Base-by-base conservation (phyloP, 345 rosid species). In the Eucalyptus tenuipes region DNA sequence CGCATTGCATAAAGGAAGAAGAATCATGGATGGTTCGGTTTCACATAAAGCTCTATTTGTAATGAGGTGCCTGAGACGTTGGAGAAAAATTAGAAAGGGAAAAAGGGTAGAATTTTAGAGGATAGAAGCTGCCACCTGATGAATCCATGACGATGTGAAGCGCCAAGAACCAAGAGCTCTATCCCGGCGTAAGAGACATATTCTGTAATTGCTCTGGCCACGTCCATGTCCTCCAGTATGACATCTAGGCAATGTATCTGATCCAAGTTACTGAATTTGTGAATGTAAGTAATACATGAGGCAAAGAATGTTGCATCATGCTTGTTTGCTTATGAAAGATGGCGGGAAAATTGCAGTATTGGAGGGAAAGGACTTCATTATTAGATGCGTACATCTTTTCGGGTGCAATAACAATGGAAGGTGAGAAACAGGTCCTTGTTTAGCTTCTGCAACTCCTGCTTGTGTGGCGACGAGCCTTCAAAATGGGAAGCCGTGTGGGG, bases 391-490 rank as follows among this genome's bases (percentile, higher is more conserved):
- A 96, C 99, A 66, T 95, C 97, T 93, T 98, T 98, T 79, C 97
- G 97, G 47, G 97, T 94, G 88, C 99, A 95, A 33, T 92, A 98
- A 92, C 99, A 98, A 86, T 92, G 99, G 92, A 94, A 96, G 42
- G 97, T 92, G 88, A 95, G 94, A 92, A 97, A 96, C 64, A 97
- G 92, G 47, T 94, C 96, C 87, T 91, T 90, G 80, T 93, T 90
- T 55, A 89, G 90, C 92, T 91, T 94, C 82, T 96, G 98, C 14
- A 89, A 71, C 44, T 91, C 93, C 55, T 91, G 91, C 88, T 90
- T 93, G 79, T 87, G 92, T 4, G 86, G 59, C 10, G 89, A n/a
- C 40, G 86, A 81, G 45, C 45, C 42, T 29, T 61, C 87, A 9
- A 24, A 33, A 59, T 24, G 50, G 87, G 25, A 59, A 86, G 49